These are phyloP conservation scores for Puccinia coronata DNA, from an alignment of 1,284 basidiomycete species.

Conservation along the genomic window DNA sequence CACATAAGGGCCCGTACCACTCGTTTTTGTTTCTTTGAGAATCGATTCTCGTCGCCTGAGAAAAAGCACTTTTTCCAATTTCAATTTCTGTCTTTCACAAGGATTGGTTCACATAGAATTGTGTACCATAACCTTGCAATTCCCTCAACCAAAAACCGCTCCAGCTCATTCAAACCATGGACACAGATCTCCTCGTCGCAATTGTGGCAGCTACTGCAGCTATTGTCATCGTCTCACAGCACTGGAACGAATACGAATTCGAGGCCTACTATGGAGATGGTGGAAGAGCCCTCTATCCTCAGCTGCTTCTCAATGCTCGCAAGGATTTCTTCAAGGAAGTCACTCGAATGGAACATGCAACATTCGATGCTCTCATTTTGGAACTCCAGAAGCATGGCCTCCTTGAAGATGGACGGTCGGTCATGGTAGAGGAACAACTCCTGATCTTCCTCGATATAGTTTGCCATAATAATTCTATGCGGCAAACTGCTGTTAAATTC, in stretches of 20 bases:
- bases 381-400: neutral
- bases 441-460: neutral
- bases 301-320: neutral
- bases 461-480: neutral
- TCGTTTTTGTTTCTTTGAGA: too few relatives aligned
- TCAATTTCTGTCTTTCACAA: too few relatives aligned
- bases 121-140: too few relatives aligned
- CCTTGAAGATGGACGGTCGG: neutral
- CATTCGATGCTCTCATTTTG: neutral
- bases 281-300: neutral
- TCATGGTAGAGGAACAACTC: neutral
- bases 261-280: neutral
- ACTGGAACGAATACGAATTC: conserved; percentile 5
- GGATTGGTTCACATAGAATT: too few relatives aligned
- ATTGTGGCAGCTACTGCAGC: neutral
- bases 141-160: too few relatives aligned
- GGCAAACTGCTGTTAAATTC: neutral
- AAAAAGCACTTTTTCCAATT: too few relatives aligned
- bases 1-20: too few relatives aligned
- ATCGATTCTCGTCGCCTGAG: too few relatives aligned
- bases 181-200: too few relatives aligned
- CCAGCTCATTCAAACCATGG: too few relatives aligned
- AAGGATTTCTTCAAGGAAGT: neutral
- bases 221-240: neutral
- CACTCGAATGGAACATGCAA: neutral